Evolutionary conservation across 1,139 yeast species (phyloP).

Genomic region (Scheffersomyces insectosa): DNA sequence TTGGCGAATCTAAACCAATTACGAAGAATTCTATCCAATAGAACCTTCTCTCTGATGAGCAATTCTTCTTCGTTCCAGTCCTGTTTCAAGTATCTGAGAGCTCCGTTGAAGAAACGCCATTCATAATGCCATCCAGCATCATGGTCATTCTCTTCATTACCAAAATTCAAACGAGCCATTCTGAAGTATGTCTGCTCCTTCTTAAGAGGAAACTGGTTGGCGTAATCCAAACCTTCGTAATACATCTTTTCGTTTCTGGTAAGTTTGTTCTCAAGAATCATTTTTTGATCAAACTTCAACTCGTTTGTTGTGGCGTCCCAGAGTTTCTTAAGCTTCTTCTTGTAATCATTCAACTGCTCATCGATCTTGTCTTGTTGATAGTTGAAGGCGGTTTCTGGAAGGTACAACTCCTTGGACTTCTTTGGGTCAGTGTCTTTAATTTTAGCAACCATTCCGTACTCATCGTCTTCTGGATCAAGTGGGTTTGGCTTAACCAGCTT

Average conservation of each 20-base stretch:
- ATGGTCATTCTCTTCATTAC: slow-evolving; percentile 7
- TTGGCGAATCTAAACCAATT: slow-evolving; percentile 35
- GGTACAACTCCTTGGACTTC: slow-evolving; percentile 13
- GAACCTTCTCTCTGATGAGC: slow-evolving; percentile 22
- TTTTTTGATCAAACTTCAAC: background rate
- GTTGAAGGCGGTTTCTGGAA: slow-evolving; percentile 16
- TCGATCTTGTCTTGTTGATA: slow-evolving; percentile 15
- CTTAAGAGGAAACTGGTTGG: slow-evolving; percentile 16
- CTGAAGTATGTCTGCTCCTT: slow-evolving; percentile 24
- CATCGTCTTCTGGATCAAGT: slow-evolving; percentile 20
- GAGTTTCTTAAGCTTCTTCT: slow-evolving; percentile 1
- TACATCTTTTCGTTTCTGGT: slow-evolving; percentile 23
- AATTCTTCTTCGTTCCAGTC: slow-evolving; percentile 16
- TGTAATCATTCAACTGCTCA: slow-evolving; percentile 13
- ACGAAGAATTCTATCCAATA: slow-evolving; percentile 23
- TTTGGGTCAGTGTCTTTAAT: slow-evolving; percentile 14
- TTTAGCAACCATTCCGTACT: slow-evolving; percentile 21
- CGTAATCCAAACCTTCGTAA: slow-evolving; percentile 24
- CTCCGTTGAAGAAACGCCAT: slow-evolving; percentile 40
- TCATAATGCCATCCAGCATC: slow-evolving; percentile 33
- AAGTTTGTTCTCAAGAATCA: slow-evolving; percentile 11
- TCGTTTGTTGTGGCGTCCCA: slow-evolving; percentile 2
- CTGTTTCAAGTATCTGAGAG: slow-evolving; percentile 19
- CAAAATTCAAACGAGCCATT: slow-evolving; percentile 8
- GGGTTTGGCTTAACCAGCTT: slow-evolving; percentile 16